Conservation (phyloP, 768 basidiomycete genomes). For the Naganishia vaughanmartiniae region DNA sequence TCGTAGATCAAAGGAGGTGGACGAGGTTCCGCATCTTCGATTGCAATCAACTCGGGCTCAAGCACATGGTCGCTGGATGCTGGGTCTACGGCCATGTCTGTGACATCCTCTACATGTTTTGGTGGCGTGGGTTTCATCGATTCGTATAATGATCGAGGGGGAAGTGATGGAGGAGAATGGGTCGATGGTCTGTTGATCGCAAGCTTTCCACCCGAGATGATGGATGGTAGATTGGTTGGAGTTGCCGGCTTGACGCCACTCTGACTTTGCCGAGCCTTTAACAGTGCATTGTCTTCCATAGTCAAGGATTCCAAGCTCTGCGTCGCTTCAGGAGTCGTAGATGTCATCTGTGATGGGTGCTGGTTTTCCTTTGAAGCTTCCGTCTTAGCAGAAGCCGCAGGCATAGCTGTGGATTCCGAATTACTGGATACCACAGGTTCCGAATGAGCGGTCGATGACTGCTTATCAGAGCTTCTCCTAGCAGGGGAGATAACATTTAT, state of each 20-base stretch:
- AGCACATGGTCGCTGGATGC: slow-evolving; percentile 3
- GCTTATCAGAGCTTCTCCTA: not conserved
- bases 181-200: slow-evolving; percentile 11
- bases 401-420: not conserved
- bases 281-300: not conserved
- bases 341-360: not conserved
- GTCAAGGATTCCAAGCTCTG: slow-evolving; percentile 8
- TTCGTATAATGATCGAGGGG: slow-evolving; percentile 10
- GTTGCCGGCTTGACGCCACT: not conserved
- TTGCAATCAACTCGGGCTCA: slow-evolving; percentile 22
- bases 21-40: slow-evolving; percentile 17
- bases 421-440: not conserved
- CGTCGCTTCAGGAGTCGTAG: slow-evolving; percentile 7
- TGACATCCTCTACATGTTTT: not conserved
- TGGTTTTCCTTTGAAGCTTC: not conserved
- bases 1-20: slow-evolving; percentile 14
- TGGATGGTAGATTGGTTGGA: not conserved
- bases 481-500: not conserved
- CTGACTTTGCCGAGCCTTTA: not conserved
- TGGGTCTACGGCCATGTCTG: slow-evolving; percentile 4
- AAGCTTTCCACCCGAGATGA: slow-evolving; percentile 23
- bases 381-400: not conserved
- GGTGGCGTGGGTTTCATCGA: slow-evolving; percentile 16
- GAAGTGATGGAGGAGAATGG: slow-evolving; percentile 4
- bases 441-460: not conserved